Percentiles rank a stretch among this genome's conserved stretches.
Conservation (phyloP, 2,329 filamentous ascomycete genomes). For the Gnomoniopsis smithogilvyi region DNA sequence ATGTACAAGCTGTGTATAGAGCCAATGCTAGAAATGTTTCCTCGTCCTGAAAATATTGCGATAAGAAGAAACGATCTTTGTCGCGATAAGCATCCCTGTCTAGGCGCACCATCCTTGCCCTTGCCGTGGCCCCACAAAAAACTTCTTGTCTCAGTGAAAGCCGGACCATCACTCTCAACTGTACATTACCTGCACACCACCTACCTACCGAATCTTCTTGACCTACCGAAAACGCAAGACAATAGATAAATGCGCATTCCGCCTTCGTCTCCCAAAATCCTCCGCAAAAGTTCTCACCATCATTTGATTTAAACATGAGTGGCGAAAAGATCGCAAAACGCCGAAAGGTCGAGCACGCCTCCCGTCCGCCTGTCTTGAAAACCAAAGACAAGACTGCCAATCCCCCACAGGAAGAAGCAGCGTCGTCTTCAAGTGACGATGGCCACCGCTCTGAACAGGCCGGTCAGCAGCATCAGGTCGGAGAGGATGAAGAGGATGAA, state of each 20-base stretch:
- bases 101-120: not conserved
- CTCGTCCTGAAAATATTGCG: too few relatives aligned
- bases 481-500: conserved; percentile 21
- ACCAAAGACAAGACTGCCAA: conserved; percentile 9
- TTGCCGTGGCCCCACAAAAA: conserved; percentile 30
- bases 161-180: not conserved
- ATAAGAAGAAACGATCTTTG: too few relatives aligned
- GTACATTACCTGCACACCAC: too few relatives aligned
- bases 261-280: not conserved
- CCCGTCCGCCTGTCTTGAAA: conserved; percentile 4
- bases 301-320: not conserved
- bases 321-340: conserved; percentile 31
- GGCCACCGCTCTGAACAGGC: conserved; percentile 18
- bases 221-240: not conserved
- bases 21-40: too few relatives aligned
- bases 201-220: too few relatives aligned
- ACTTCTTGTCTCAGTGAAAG: conserved; percentile 20
- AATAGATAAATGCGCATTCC: not conserved
- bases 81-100: conserved; percentile 22
- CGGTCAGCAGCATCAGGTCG: not conserved
- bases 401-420: conserved; percentile 1
- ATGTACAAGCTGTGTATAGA: too few relatives aligned
- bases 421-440: conserved; percentile 18
- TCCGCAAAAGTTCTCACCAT: not conserved
- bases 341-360: conserved; percentile 35